Evolutionary conservation across 2,329 filamentous ascomycete species (phyloP).

Genomic region (Aureobasidium vineae): DNA sequence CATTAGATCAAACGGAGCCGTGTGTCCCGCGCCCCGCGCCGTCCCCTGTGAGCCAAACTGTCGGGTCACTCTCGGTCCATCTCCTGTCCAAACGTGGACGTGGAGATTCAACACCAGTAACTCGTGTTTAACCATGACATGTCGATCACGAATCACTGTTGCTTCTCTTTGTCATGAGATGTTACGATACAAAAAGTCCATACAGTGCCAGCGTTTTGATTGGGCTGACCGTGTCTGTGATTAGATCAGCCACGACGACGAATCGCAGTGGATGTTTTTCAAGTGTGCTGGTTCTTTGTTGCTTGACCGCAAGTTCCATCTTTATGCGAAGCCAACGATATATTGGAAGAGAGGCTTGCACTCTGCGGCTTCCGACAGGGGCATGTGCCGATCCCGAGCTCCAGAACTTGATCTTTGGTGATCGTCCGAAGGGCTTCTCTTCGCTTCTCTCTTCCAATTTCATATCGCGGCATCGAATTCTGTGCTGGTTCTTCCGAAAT

Average conservation of each 20-base stretch:
- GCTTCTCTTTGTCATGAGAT: background rate
- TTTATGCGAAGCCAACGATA: background rate
- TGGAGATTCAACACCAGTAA: background rate
- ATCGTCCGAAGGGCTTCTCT: background rate
- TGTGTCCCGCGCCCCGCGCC: conserved; percentile 7
- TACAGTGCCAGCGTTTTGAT: no score
- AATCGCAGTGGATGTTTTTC: background rate
- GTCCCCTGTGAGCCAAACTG: background rate
- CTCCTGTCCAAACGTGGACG: background rate
- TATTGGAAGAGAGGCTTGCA: background rate
- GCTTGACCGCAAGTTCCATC: background rate
- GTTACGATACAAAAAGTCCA: background rate
- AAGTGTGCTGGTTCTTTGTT: background rate
- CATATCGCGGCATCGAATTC: no score
- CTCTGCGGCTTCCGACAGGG: background rate
- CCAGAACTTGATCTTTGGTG: background rate
- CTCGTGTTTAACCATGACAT: background rate
- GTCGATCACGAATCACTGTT: background rate
- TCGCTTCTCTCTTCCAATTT: no score
- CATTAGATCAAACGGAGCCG: conserved; percentile 9
- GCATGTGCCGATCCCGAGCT: background rate
- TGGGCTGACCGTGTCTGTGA: background rate
- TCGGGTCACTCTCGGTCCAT: background rate
- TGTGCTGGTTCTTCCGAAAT: no score
- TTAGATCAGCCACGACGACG: background rate